These are phyloP conservation scores for Nemania abortiva DNA, from an alignment of 2,329 filamentous ascomycete species.

Conservation along the genomic window DNA sequence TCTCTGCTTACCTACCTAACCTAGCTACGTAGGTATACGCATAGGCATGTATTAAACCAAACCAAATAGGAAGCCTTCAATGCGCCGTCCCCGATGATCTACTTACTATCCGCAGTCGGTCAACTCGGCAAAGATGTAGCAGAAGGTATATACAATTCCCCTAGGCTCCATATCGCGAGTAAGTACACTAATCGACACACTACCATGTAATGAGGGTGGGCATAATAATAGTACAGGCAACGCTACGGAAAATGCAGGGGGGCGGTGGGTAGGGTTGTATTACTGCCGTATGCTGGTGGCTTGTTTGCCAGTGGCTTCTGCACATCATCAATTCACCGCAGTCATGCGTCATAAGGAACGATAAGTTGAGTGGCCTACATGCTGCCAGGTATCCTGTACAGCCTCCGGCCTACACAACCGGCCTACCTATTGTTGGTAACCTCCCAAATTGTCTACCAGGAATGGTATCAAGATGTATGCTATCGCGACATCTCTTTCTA, in stretches of 20 bases:
- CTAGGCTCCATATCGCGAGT: neutral
- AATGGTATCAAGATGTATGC: neutral
- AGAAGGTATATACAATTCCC: neutral
- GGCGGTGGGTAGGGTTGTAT: constrained; percentile 13
- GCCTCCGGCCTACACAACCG: neutral
- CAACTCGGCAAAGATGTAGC: constrained; percentile 2
- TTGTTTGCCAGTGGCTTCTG: constrained; percentile 29
- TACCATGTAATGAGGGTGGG: constrained; percentile 5
- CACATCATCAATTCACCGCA: constrained; percentile 39
- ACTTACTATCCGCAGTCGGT: constrained; percentile 5
- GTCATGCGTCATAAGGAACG: constrained; percentile 24
- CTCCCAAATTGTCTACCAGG: neutral
- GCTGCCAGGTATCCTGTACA: neutral
- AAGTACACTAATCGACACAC: neutral
- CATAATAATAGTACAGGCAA: constrained; percentile 21
- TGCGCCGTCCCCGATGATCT: neutral
- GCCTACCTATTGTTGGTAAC: neutral
- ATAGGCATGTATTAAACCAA: neutral
- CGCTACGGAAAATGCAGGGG: constrained; percentile 26
- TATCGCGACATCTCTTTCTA: neutral
- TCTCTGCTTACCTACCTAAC: too few relatives aligned
- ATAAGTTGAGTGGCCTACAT: neutral
- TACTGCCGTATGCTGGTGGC: constrained; percentile 25
- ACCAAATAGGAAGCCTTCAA: constrained; percentile 8
- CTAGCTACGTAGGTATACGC: neutral